These are phyloP conservation scores for Neocallimastix lanati DNA, from an alignment of 192 early-diverging fungal genomes.

Conservation along the genomic window DNA sequence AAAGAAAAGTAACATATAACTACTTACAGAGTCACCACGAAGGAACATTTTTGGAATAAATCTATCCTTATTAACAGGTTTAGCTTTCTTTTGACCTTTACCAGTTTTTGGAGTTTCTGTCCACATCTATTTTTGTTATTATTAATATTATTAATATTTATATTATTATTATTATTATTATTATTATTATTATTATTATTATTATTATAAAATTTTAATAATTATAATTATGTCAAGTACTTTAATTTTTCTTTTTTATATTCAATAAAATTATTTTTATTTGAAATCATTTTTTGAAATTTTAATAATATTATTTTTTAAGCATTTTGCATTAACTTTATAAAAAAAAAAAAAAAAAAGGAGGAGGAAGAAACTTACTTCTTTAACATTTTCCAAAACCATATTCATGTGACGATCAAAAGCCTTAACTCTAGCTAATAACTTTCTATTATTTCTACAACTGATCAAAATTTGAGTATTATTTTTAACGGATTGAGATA, in stretches of 20 bases:
- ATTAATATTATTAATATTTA: no score
- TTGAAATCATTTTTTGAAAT: no score
- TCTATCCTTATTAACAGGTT: conserved; percentile 91
- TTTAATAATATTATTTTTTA: no score
- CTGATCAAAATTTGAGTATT: conserved; percentile 91
- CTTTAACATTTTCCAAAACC: conserved; percentile 43
- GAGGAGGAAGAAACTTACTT: background rate
- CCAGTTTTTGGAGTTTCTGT: conserved; percentile 77
- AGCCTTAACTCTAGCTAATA: conserved; percentile 92
- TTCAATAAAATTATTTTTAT: no score
- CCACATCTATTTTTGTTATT: conserved; percentile 56
- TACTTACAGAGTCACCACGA: conserved; percentile 64
- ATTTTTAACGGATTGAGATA: conserved; percentile 82
- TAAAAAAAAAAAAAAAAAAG: background rate
- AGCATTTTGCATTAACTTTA: no score
- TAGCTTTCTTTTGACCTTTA: conserved; percentile 84
- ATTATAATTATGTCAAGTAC: no score
- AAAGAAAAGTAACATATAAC: no score
- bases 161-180: no score
- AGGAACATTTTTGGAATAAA: conserved; percentile 98
- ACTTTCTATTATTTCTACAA: conserved; percentile 94
- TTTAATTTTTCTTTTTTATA: no score
- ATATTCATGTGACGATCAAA: conserved; percentile 99
- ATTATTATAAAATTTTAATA: no score
- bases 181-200: no score